Conservation (phyloP, 164 flowering plant genomes). For the Chloranthus sessilifolius region DNA sequence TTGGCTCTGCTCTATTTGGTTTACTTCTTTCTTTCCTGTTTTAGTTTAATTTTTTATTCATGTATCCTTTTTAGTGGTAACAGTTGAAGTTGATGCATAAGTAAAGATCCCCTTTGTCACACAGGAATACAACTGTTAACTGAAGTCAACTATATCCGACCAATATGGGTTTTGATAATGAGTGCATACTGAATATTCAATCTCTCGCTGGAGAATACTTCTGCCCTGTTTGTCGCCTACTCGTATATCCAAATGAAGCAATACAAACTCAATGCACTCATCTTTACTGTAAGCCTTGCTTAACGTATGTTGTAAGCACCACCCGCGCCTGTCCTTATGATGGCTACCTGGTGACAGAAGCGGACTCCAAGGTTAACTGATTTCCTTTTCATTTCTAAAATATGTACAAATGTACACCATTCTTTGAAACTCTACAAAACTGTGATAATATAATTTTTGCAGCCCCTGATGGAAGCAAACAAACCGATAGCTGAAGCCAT, state of each 20-base stretch:
- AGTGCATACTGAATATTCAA: slow-evolving; percentile 83
- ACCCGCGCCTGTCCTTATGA: slow-evolving; percentile 95
- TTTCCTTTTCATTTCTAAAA: background rate
- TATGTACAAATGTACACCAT: background rate
- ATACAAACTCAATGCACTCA: slow-evolving; percentile 92
- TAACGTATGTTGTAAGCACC: slow-evolving; percentile 61
- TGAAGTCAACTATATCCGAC: background rate
- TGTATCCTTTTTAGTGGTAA: too few species aligned
- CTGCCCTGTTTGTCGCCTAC: slow-evolving; percentile 96
- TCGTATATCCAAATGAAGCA: slow-evolving; percentile 95
- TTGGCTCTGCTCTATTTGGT: too few species aligned
- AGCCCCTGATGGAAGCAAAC: slow-evolving; percentile 77
- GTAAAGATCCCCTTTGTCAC: too few species aligned
- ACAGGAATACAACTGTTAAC: too few species aligned
- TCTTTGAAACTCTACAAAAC: background rate
- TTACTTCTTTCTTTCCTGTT: too few species aligned
- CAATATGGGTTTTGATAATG: slow-evolving; percentile 93
- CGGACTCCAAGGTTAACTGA: slow-evolving; percentile 75
- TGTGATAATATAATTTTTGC: slow-evolving; percentile 18
- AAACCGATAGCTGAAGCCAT: slow-evolving; percentile 77
- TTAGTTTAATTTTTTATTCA: too few species aligned
- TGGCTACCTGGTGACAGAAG: slow-evolving; percentile 87
- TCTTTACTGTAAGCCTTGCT: slow-evolving; percentile 90
- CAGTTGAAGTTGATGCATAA: too few species aligned
- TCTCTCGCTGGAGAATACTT: slow-evolving; percentile 94